Evolutionary conservation across 2,329 filamentous ascomycete species (phyloP).

Genomic region (Pleoardoris graminearum): DNA sequence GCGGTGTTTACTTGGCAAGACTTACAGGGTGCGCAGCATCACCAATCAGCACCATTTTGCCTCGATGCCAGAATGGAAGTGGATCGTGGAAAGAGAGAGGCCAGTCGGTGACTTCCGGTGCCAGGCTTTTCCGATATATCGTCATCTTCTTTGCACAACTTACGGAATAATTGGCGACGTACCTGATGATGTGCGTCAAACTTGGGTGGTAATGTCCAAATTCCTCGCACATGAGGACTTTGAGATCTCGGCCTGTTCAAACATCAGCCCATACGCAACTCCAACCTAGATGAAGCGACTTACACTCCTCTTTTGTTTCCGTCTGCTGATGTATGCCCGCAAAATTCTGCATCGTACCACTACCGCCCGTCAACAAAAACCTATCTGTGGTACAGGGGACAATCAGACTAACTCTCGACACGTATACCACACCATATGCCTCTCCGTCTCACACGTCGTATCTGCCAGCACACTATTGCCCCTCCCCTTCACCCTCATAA

Average conservation of each 20-base stretch:
- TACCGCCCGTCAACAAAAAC: neutral
- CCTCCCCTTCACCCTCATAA: neutral
- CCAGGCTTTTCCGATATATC: neutral
- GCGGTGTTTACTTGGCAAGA: too few species aligned
- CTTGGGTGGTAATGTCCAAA: too few species aligned
- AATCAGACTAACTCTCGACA: neutral
- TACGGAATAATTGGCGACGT: too few species aligned
- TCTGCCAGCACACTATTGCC: neutral
- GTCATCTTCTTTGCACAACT: too few species aligned
- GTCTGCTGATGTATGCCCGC: conserved; percentile 7
- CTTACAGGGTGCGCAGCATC: conserved; percentile 9
- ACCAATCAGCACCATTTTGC: conserved; percentile 7
- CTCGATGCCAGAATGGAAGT: conserved; percentile 1
- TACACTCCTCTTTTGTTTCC: neutral
- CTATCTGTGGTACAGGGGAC: too few species aligned
- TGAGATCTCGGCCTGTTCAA: too few species aligned
- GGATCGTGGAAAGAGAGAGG: conserved; percentile 1
- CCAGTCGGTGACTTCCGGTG: conserved; percentile 4
- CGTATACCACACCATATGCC: conserved; percentile 11
- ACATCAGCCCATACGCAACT: too few species aligned
- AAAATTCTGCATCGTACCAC: conserved; percentile 10
- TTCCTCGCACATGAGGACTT: too few species aligned
- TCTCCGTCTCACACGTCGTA: neutral
- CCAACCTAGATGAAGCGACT: too few species aligned
- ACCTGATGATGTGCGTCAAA: too few species aligned